Percentiles rank a stretch among this genome's conserved stretches.
These are phyloP conservation scores for Agaricus subrufescens DNA, from an alignment of 768 basidiomycete species.

Conservation along the genomic window DNA sequence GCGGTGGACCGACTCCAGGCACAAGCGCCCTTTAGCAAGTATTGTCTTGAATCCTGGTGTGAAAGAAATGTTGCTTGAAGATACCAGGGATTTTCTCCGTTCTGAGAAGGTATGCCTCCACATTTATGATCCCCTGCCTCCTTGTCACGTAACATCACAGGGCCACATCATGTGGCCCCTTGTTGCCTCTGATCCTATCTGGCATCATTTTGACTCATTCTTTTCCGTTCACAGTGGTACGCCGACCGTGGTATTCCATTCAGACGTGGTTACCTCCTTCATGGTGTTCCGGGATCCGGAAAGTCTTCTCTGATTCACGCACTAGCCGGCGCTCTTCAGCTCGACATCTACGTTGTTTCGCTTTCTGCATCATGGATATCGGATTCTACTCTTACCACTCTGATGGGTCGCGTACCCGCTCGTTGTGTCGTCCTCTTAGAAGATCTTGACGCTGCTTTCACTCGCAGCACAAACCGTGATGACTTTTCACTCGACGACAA, in stretches of 20 bases:
- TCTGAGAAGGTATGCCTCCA: constrained; percentile 61
- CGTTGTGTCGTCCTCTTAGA: constrained; percentile 85
- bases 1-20: constrained; percentile 83
- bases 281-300: constrained; percentile 82
- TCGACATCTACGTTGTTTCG: constrained; percentile 91
- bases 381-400: constrained; percentile 77
- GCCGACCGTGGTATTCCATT: constrained; percentile 92
- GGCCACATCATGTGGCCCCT: background rate
- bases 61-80: constrained; percentile 83
- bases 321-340: constrained; percentile 81
- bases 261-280: constrained; percentile 81
- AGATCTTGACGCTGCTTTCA: constrained; percentile 88
- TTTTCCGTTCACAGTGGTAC: constrained; percentile 58
- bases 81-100: constrained; percentile 78
- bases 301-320: constrained; percentile 86
- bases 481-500: constrained; percentile 44
- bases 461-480: constrained; percentile 67
- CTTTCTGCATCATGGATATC: constrained; percentile 84
- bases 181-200: too few species aligned
- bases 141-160: background rate
- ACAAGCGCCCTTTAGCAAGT: constrained; percentile 84
- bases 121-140: background rate
- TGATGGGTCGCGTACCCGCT: constrained; percentile 85
- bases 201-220: background rate
- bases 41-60: constrained; percentile 87